Base-by-base conservation (phyloP, 257 asterid species). In the Hygrophila difformis region DNA sequence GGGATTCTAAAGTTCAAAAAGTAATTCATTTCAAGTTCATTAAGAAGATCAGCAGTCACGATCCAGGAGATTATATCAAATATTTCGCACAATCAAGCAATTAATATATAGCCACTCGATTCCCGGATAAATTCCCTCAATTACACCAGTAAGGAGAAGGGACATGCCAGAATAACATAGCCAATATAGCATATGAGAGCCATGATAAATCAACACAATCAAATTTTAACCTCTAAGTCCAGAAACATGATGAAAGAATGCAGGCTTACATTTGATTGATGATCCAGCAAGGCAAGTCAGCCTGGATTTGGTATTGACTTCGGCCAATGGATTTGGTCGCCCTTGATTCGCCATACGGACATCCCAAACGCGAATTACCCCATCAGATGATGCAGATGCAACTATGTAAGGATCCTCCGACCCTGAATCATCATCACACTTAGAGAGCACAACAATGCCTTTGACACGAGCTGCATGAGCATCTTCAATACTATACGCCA, bases 261-360 rank as follows among this genome's bases (percentile, higher is more conserved):
- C 44, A 63, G 46, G 61, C 97, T 80, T 65, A 85, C 96, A 56
- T 74, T 63, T 70, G 56, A 71, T 46, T 3, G 94, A 75, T 17
- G 98, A 89, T 51, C 98, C 98, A 40, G 96, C 92, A 47, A 89
- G 96, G 69, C 98, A 89, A 48, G 98, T 89, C 18, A 89, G 70
- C 70, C 98, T 75, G 61, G 98, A 89, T 66, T 64, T 85, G 36
- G 96, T 89, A 57, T 85, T 68, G 55, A 70, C 69, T 71, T 82
- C 93, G 16, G 81, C 57, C 38, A 85, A 23, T 15, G 94, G 98
- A 39, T 20, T 70, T 18, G 87, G 51, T 65, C 66, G 66, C 44
- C 63, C 81, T 33, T 62, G 63, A 33, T 16, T 47, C 38, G 67
- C 68, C 87, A 71, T 77, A 12, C 98, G 82, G 72, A 73, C 62